Conservation (phyloP, 306 rosid species). For the Cicer pinnatifidum region DNA sequence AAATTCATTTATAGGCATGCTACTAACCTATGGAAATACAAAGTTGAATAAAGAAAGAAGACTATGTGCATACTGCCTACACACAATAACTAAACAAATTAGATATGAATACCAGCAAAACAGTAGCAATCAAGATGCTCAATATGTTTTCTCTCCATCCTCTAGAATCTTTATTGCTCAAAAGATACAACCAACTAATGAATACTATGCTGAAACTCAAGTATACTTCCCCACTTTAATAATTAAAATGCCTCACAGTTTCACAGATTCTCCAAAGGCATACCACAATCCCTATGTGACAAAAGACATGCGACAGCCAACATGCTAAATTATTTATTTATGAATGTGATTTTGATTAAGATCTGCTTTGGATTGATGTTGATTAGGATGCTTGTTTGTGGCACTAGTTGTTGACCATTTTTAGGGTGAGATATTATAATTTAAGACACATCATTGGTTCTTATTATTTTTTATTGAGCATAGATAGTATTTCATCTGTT, state of each 20-base stretch:
- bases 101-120: background rate
- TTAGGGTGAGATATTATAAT: no score
- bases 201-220: conserved; percentile 27
- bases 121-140: background rate
- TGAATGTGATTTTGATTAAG: no score
- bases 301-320: conserved; percentile 25
- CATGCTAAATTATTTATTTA: conserved; percentile 24
- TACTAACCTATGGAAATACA: conserved; percentile 22
- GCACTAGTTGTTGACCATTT: no score
- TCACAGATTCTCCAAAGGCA: conserved; percentile 24
- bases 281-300: conserved; percentile 4
- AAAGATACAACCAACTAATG: conserved; percentile 27
- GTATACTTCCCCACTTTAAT: conserved; percentile 3
- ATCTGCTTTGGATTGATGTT: no score
- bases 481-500: no score
- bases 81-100: background rate
- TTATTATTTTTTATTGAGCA: no score
- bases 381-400: background rate
- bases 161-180: conserved; percentile 34
- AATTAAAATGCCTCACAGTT: conserved; percentile 15
- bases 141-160: conserved; percentile 7
- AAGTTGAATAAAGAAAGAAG: conserved; percentile 7
- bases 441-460: no score
- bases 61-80: background rate
- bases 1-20: conserved; percentile 30